Conservation (phyloP, 2,329 filamentous ascomycete genomes). For the Nothopassalora personata region DNA sequence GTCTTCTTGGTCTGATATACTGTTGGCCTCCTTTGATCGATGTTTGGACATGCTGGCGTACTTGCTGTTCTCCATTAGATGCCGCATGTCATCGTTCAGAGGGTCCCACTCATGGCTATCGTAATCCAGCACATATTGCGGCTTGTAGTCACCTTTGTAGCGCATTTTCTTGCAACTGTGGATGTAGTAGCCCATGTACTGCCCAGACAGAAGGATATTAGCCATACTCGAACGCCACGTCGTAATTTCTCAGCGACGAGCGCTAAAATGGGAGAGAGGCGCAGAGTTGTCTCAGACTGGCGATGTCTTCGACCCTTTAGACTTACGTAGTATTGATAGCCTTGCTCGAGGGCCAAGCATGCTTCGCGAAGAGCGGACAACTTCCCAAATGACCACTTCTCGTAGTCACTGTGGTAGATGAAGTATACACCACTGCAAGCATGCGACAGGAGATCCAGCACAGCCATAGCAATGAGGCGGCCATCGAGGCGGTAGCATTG, state of each 20-base stretch:
- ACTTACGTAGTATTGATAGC: constrained; percentile 61
- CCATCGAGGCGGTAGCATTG: constrained; percentile 70
- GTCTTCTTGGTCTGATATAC: constrained; percentile 16
- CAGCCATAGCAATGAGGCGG: constrained; percentile 66
- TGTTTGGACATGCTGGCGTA: constrained; percentile 47
- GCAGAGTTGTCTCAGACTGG: no score
- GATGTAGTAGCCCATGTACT: constrained; percentile 68
- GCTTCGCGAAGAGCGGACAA: constrained; percentile 70
- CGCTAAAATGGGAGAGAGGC: no score
- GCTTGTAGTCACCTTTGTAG: constrained; percentile 76
- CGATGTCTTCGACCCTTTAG: no score
- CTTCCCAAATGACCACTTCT: constrained; percentile 66
- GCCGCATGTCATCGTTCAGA: constrained; percentile 29
- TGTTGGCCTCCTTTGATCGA: constrained; percentile 24
- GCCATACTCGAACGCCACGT: no score
- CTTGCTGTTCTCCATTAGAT: constrained; percentile 49
- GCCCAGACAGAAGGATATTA: no score
- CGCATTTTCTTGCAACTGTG: constrained; percentile 76
- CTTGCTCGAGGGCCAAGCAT: constrained; percentile 60
- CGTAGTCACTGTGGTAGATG: constrained; percentile 70
- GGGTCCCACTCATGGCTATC: constrained; percentile 34
- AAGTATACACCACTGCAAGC: constrained; percentile 80
- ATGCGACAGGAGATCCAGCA: constrained; percentile 70
- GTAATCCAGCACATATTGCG: constrained; percentile 69
- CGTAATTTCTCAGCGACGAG: no score